Conservation (phyloP, 116 monocot species). For the Iris pallida region DNA sequence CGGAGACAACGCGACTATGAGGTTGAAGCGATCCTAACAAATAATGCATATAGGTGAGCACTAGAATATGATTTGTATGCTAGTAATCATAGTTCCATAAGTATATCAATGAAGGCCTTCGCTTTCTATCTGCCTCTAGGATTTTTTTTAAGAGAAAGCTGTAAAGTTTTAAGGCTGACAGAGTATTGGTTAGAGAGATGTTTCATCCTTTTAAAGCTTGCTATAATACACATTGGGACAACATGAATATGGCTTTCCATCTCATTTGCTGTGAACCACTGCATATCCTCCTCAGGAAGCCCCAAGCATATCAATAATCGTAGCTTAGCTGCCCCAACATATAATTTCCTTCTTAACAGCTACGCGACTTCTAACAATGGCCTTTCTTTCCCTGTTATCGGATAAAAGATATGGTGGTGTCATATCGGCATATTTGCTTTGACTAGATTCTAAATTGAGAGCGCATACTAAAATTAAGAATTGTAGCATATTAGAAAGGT, state of each 20-base stretch:
- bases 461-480: no score
- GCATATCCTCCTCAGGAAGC: constrained; percentile 75
- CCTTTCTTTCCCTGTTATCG: constrained; percentile 81
- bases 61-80: neutral
- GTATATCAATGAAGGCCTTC: neutral
- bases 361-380: constrained; percentile 83
- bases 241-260: constrained; percentile 92
- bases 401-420: neutral
- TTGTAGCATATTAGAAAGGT: no score
- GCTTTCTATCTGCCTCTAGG: neutral
- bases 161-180: constrained; percentile 33
- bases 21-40: constrained; percentile 63
- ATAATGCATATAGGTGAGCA: constrained; percentile 4
- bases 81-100: no score
- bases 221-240: constrained; percentile 94
- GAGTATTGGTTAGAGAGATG: constrained; percentile 73
- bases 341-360: constrained; percentile 67
- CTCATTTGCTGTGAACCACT: constrained; percentile 88
- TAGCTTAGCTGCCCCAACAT: constrained; percentile 77
- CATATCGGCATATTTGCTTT: neutral
- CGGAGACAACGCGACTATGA: constrained; percentile 94
- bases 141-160: neutral
- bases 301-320: constrained; percentile 64
- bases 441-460: no score
- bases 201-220: constrained; percentile 97